These are phyloP conservation scores for Cyberlindnera meyerae DNA, from an alignment of 805 yeast species.

Conservation along the genomic window DNA sequence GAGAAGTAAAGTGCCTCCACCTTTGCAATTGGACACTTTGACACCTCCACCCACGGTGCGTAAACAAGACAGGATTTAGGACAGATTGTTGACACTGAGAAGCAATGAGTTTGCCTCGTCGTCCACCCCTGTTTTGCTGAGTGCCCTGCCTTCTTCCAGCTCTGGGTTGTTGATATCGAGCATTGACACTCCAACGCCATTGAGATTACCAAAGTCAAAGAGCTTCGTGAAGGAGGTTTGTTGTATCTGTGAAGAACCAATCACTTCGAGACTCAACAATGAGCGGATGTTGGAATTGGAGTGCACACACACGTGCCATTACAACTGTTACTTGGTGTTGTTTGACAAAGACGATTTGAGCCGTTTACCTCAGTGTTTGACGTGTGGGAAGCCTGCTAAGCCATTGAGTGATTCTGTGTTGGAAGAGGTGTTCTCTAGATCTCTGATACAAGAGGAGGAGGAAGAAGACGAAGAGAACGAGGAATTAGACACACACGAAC, in stretches of 20 bases:
- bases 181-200: slow-evolving; percentile 8
- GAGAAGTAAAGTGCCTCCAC: slow-evolving; percentile 22
- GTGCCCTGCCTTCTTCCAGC: background rate
- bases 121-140: background rate
- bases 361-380: slow-evolving; percentile 25
- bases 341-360: slow-evolving; percentile 19
- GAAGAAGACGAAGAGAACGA: background rate
- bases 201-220: slow-evolving; percentile 7
- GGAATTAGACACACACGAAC: background rate
- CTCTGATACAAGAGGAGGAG: slow-evolving; percentile 6
- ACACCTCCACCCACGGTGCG: slow-evolving; percentile 23
- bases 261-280: slow-evolving; percentile 35
- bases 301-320: slow-evolving; percentile 42
- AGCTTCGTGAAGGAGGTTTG: slow-evolving; percentile 29
- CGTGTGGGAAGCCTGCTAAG: slow-evolving; percentile 23
- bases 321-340: slow-evolving; percentile 36
- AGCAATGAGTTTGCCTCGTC: too few relatives aligned
- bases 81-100: too few relatives aligned
- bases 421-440: slow-evolving; percentile 22
- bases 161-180: background rate
- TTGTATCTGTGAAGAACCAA: slow-evolving; percentile 40
- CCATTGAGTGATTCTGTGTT: slow-evolving; percentile 27
- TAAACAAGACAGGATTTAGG: background rate
- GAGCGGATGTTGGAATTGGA: slow-evolving; percentile 38
- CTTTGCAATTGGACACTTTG: slow-evolving; percentile 16